phyloP scores from a whole-genome alignment of 345 rosid species.

The Eucalyptus erythrocorys region DNA sequence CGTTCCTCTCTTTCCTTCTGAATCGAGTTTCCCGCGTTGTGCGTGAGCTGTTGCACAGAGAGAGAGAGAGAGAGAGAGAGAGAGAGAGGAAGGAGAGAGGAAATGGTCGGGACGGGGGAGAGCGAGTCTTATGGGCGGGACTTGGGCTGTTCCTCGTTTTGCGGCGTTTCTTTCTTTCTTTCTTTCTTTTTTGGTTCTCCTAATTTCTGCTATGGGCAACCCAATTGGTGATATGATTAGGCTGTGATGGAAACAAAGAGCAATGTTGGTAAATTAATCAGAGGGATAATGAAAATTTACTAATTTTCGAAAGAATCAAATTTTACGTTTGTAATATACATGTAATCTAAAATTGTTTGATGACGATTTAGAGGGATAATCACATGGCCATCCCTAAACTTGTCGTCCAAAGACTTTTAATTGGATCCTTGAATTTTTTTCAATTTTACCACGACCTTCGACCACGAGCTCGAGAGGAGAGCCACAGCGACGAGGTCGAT shows the following conservation, averaged over 20 bases:
- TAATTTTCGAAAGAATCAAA: neutral
- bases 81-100: neutral
- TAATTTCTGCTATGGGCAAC: neutral
- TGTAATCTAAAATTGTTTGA: neutral
- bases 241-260: neutral
- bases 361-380: neutral
- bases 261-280: neutral
- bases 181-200: neutral
- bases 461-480: neutral
- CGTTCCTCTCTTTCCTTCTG: neutral
- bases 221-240: neutral
- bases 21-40: neutral
- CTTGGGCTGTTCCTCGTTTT: neutral
- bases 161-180: neutral
- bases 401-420: accelerated
- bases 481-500: neutral
- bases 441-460: neutral
- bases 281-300: neutral
- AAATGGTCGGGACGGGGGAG: neutral
- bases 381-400: accelerated
- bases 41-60: neutral
- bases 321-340: neutral
- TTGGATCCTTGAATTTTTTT: neutral
- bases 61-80: neutral
- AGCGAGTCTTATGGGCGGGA: neutral